Percentiles rank a stretch among this genome's conserved stretches.
Evolutionary conservation across 768 basidiomycete genomes (phyloP).

Genomic region (Russula olivacea): DNA sequence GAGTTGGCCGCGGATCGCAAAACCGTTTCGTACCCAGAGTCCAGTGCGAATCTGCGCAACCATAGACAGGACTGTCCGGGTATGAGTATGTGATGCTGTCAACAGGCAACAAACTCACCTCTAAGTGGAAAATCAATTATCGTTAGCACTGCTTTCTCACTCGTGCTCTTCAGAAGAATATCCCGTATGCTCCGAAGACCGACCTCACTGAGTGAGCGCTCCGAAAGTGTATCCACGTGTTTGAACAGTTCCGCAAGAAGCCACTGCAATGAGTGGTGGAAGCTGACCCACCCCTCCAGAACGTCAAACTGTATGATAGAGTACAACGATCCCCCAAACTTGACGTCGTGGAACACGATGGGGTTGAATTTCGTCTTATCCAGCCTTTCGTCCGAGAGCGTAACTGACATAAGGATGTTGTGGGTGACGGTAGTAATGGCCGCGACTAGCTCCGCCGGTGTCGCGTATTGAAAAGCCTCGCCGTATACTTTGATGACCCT

Average conservation of each 20-base stretch:
- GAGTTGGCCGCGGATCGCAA: slow-evolving; percentile 89
- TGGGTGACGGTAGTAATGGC: slow-evolving; percentile 66
- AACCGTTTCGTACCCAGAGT: slow-evolving; percentile 96
- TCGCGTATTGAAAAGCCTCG: slow-evolving; percentile 64
- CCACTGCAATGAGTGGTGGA: slow-evolving; percentile 92
- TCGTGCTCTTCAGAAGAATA: slow-evolving; percentile 53
- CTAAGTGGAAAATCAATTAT: slow-evolving; percentile 85
- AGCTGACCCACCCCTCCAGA: slow-evolving; percentile 77
- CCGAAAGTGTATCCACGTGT: slow-evolving; percentile 62
- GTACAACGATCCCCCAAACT: slow-evolving; percentile 54
- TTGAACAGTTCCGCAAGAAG: slow-evolving; percentile 84
- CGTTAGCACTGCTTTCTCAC: slow-evolving; percentile 62
- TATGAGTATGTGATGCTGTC: slow-evolving; percentile 2
- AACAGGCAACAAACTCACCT: slow-evolving; percentile 45
- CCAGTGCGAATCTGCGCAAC: slow-evolving; percentile 93
- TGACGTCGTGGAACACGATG: slow-evolving; percentile 58
- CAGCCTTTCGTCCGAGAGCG: slow-evolving; percentile 57
- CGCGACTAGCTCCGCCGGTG: slow-evolving; percentile 50
- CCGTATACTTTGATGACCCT: slow-evolving; percentile 88
- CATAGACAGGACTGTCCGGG: slow-evolving; percentile 66
- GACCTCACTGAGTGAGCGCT: slow-evolving; percentile 45
- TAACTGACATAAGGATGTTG: slow-evolving; percentile 68
- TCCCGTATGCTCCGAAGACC: slow-evolving; percentile 54
- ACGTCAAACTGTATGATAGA: slow-evolving; percentile 75
- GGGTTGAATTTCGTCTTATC: slow-evolving; percentile 61